Conservation (phyloP, 2,329 filamentous ascomycete genomes). For the Beauveria brongniartii region DNA sequence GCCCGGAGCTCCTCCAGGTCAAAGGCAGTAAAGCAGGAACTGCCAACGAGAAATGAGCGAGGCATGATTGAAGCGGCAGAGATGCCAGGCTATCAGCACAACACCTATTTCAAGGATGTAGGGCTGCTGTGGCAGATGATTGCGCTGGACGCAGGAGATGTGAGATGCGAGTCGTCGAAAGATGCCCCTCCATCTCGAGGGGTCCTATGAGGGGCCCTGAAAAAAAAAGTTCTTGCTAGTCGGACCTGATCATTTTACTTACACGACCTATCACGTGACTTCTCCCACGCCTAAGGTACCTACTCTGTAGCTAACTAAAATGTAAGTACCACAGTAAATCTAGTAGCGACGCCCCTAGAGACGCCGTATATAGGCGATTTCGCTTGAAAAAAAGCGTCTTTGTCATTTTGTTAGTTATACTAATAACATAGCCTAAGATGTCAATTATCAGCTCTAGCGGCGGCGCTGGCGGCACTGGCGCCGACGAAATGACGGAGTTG, state of each 20-base stretch:
- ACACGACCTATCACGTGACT: neutral
- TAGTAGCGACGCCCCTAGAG: too few species aligned
- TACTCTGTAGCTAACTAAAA: too few species aligned
- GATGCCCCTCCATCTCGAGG: conserved; percentile 4
- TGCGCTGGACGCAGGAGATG: conserved; percentile 1
- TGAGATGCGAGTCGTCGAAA: neutral
- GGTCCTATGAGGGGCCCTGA: conserved; percentile 2
- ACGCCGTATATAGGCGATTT: too few species aligned
- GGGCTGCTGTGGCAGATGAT: conserved; percentile 3
- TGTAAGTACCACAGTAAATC: too few species aligned
- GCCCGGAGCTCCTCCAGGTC: conserved; percentile 36
- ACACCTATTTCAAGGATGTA: conserved; percentile 4
- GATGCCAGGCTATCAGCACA: conserved; percentile 7
- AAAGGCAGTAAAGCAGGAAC: conserved; percentile 42
- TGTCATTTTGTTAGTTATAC: too few species aligned
- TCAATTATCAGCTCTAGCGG: too few species aligned
- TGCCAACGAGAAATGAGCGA: conserved; percentile 30
- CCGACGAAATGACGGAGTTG: too few species aligned
- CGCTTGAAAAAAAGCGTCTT: too few species aligned
- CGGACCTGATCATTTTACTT: too few species aligned
- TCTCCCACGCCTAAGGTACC: neutral
- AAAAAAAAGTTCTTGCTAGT: neutral
- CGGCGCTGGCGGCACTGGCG: too few species aligned
- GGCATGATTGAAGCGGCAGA: conserved; percentile 20
- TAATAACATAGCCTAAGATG: too few species aligned